These are phyloP conservation scores for Fusarium lyarnte DNA, from an alignment of 2,329 filamentous ascomycete species.

Conservation along the genomic window DNA sequence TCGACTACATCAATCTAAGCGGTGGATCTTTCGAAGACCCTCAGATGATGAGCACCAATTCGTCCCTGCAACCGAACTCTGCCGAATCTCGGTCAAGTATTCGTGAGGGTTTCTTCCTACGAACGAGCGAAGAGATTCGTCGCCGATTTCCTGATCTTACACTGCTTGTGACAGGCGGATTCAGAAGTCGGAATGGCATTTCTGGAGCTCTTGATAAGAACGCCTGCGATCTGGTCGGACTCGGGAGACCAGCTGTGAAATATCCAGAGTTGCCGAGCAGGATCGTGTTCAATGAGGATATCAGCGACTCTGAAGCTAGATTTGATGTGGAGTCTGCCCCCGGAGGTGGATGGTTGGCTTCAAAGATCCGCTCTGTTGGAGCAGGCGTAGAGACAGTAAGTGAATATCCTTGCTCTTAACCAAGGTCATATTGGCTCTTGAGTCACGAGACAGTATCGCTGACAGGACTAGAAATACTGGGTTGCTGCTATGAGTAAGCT, in stretches of 20 bases:
- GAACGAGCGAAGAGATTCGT: background rate
- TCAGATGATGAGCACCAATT: background rate
- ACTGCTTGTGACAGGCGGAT: fast-evolving
- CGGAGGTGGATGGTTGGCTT: background rate
- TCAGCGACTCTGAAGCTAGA: fast-evolving
- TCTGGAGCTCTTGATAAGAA: fast-evolving
- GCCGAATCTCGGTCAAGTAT: fast-evolving
- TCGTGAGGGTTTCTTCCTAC: background rate
- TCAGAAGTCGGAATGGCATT: background rate
- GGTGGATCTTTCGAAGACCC: background rate
- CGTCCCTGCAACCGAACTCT: background rate
- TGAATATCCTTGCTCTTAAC: no score
- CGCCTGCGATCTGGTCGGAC: background rate
- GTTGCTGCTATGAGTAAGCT: no score
- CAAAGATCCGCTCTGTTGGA: background rate
- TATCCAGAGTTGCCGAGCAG: background rate
- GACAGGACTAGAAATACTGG: no score
- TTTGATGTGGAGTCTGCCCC: background rate
- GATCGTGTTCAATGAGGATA: background rate
- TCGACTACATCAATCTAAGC: background rate
- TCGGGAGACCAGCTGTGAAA: background rate
- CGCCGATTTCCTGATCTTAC: background rate
- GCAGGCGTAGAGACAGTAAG: background rate
- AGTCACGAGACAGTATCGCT: no score
- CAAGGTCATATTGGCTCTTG: no score